These are phyloP conservation scores for Podaxis pistillaris DNA, from an alignment of 768 basidiomycete genomes.

Conservation along the genomic window DNA sequence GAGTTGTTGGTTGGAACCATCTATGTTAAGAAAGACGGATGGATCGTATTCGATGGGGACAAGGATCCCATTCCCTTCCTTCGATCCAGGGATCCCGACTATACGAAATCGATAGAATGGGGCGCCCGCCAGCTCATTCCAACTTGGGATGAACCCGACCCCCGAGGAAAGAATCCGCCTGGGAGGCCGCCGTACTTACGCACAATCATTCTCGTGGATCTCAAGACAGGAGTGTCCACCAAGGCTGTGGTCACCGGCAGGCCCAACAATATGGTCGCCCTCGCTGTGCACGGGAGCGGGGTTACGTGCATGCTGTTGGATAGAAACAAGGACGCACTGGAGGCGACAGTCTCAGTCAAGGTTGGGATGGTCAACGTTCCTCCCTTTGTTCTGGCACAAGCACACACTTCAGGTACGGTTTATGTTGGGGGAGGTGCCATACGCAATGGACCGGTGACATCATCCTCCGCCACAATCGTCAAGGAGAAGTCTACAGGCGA, in stretches of 20 bases:
- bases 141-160: conserved; percentile 1
- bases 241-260: conserved; percentile 4
- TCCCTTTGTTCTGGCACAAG: conserved; percentile 19
- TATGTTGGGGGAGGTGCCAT: neutral
- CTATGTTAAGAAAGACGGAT: conserved; percentile 13
- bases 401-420: conserved; percentile 1
- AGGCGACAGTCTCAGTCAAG: conserved; percentile 5
- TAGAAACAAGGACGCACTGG: conserved; percentile 11
- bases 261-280: conserved; percentile 15
- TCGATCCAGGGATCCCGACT: conserved; percentile 13
- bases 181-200: neutral
- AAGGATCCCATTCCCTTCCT: conserved; percentile 11
- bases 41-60: conserved; percentile 15
- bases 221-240: conserved; percentile 7
- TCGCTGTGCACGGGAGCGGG: conserved; percentile 21
- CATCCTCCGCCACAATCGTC: too few relatives aligned
- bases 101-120: conserved; percentile 13
- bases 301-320: conserved; percentile 23
- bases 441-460: too few relatives aligned
- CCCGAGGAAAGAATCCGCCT: neutral
- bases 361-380: conserved; percentile 24
- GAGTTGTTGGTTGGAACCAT: conserved; percentile 11
- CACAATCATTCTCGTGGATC: conserved; percentile 9
- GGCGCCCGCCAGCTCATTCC: conserved; percentile 13
- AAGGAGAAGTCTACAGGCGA: too few relatives aligned